Evolutionary conservation across 1,139 yeast species (phyloP), one percentile per base, ranked within the genome.

Genomic region (Komagataea norvegica): DNA sequence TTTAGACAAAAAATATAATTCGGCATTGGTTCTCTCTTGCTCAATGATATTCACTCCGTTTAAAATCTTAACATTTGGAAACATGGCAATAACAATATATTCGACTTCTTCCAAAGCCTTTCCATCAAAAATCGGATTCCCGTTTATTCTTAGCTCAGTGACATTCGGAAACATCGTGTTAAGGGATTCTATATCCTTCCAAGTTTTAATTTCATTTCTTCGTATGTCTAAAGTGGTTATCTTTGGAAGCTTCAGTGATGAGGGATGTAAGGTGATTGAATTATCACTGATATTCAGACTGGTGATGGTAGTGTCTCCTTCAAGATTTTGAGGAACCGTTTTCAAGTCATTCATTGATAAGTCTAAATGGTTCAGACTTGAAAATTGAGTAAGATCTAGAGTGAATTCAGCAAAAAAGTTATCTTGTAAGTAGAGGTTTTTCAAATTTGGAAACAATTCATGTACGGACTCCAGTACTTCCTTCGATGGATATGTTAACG

Each of bases 1-100:
- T 46, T 69, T 68, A 2, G 79, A 68, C 24, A 82, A 64, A 46
- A 82, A 79, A 51, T 73, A 85, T 5, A 84, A 55, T 51, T 86
- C 95, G 0, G 85, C 80, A 46, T 80, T 83, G 3, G 46, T 47
- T 21, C 87, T 65, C 39, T 79, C 83, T 2, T 61, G 67, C 1
- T 41, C 41, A 2, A 63, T 54, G 7, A 85, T 59, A 0, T 35
- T 34, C 1, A 76, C 67, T 1, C 95, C 94, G 49, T 87, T 78
- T 14, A 87, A 56, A 18, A 61, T 61, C 2, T 38, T 29, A 1
- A 79, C 36, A 0, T 47, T 41, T 2, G 55, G 54, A 9, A 77
- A 59, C 25, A 89, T 60, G 0, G 79, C 79, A 15, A 84, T 65
- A 6, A 75, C 49, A 31, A 65, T 64, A 5, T 64, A 50, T 3